These are phyloP conservation scores for Eremothecium sinecaudum DNA, from an alignment of 1,139 yeast species.

Conservation along the genomic window DNA sequence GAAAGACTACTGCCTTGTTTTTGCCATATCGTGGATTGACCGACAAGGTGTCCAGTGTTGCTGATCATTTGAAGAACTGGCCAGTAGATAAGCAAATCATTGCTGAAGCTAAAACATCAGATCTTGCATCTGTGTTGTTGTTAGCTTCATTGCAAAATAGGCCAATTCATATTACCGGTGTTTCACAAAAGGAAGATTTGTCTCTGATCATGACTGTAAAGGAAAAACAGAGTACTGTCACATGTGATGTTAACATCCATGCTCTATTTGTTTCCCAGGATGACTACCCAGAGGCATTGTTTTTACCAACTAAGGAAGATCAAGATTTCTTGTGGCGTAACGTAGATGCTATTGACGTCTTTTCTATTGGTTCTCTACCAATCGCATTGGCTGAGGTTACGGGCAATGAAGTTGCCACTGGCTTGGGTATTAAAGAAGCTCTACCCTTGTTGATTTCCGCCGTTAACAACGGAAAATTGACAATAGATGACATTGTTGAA, in stretches of 20 bases:
- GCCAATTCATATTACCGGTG: conserved; percentile 82
- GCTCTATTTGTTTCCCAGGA: conserved; percentile 67
- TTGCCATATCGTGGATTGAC: conserved; percentile 72
- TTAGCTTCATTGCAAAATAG: conserved; percentile 83
- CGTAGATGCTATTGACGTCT: conserved; percentile 67
- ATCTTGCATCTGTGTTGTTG: conserved; percentile 80
- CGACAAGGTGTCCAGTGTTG: conserved; percentile 61
- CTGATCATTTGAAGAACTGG: conserved; percentile 77
- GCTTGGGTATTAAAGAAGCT: conserved; percentile 70
- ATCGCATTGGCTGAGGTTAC: conserved; percentile 57
- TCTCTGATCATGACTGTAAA: conserved; percentile 79
- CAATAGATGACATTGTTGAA: conserved; percentile 59
- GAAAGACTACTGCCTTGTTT: conserved; percentile 67
- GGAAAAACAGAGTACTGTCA: conserved; percentile 68
- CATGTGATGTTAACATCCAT: conserved; percentile 83
- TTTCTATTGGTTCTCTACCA: conserved; percentile 79
- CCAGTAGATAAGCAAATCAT: conserved; percentile 76
- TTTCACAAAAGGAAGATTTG: conserved; percentile 72
- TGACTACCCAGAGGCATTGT: conserved; percentile 58
- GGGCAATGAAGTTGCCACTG: conserved; percentile 53
- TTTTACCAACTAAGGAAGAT: conserved; percentile 73
- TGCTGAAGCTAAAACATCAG: conserved; percentile 88
- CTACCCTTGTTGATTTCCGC: conserved; percentile 78
- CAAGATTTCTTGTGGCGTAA: conserved; percentile 77
- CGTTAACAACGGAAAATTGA: conserved; percentile 61